A percentile compares a stretch with the other conserved stretches of the same genome.
These are phyloP conservation scores for Tympanopsis confertula DNA, from an alignment of 2,329 filamentous ascomycete genomes.

Conservation along the genomic window DNA sequence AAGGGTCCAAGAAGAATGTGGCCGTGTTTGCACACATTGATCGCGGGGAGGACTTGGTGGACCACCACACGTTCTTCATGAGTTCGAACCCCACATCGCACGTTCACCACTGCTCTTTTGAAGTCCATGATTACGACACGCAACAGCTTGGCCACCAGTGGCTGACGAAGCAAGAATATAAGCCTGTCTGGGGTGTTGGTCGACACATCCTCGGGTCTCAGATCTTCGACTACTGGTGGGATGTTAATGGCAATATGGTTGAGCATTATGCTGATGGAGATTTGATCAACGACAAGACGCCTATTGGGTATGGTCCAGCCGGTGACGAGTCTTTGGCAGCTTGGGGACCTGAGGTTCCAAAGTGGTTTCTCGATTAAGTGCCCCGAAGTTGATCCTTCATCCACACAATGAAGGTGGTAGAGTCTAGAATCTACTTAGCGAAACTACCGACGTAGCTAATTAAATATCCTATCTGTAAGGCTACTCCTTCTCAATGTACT, in stretches of 20 bases:
- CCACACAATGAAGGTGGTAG: too few relatives aligned
- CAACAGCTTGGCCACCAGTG: constrained; percentile 62
- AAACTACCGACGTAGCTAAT: too few relatives aligned
- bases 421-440: too few relatives aligned
- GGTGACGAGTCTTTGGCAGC: constrained; percentile 25
- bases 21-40: not conserved
- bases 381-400: too few relatives aligned
- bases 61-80: constrained; percentile 46
- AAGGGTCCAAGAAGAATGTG: not conserved
- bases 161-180: constrained; percentile 49
- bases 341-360: constrained; percentile 26
- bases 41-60: constrained; percentile 30
- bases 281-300: constrained; percentile 43
- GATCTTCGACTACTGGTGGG: constrained; percentile 65
- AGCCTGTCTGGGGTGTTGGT: constrained; percentile 60
- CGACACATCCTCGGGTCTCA: constrained; percentile 60
- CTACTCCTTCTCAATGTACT: too few relatives aligned
- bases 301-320: constrained; percentile 25
- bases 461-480: too few relatives aligned
- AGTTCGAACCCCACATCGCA: constrained; percentile 20
- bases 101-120: constrained; percentile 59
- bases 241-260: constrained; percentile 49
- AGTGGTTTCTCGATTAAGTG: constrained; percentile 6
- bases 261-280: constrained; percentile 66
- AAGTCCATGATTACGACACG: constrained; percentile 62